Conservation (phyloP, 83 land plant genomes). For the Picea abies region DNA sequence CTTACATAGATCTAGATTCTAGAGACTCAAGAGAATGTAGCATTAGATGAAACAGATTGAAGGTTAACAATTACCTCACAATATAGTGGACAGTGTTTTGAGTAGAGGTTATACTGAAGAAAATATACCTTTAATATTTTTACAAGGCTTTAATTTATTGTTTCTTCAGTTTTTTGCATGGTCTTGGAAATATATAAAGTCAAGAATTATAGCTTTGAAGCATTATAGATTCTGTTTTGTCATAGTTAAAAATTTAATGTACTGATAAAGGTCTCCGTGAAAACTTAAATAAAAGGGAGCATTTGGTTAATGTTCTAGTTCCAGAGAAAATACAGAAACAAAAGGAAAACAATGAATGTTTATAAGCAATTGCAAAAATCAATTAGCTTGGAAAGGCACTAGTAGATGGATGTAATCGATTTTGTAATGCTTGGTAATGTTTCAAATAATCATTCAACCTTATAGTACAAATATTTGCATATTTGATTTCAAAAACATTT, state of each 20-base stretch:
- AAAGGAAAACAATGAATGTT: neutral
- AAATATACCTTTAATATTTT: too few relatives aligned
- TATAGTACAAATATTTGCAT: neutral
- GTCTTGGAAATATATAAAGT: neutral
- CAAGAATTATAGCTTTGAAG: neutral
- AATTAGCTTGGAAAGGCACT: neutral
- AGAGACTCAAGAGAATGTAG: too few relatives aligned
- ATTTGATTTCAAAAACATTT: neutral
- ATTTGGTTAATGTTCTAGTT: neutral
- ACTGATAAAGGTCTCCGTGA: neutral
- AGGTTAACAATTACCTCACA: too few relatives aligned
- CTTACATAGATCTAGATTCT: too few relatives aligned
- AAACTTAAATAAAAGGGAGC: neutral
- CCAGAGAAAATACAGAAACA: neutral
- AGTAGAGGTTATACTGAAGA: too few relatives aligned
- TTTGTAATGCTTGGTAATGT: too few relatives aligned
- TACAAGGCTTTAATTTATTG: too few relatives aligned
- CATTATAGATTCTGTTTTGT: neutral
- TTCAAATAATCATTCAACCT: too few relatives aligned
- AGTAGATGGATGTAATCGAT: too few relatives aligned
- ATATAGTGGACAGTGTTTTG: too few relatives aligned
- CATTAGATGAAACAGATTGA: too few relatives aligned
- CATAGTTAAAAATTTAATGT: neutral
- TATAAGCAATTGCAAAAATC: neutral
- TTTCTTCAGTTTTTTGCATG: too few relatives aligned